A percentile compares a stretch with the other conserved stretches of the same genome.
phyloP scores from a whole-genome alignment of 2,329 filamentous ascomycete species.

The Colletotrichum navitas region DNA sequence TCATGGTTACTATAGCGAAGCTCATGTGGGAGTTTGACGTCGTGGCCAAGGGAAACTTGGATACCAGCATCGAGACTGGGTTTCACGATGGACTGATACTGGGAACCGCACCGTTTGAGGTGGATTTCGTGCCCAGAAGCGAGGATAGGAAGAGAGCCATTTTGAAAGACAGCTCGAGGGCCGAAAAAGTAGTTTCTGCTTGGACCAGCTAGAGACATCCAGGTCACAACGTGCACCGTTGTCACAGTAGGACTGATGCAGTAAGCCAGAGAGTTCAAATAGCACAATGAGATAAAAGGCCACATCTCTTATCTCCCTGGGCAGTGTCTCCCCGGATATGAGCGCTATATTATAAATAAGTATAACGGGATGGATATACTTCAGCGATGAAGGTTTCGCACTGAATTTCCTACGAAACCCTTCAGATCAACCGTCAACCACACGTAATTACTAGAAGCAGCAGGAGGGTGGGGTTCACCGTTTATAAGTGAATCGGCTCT shows the following conservation, averaged over 20 bases:
- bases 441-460: no score
- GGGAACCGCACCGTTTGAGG: conserved; percentile 43
- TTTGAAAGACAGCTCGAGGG: conserved; percentile 24
- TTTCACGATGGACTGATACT: conserved; percentile 44
- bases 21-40: conserved; percentile 63
- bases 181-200: conserved; percentile 5
- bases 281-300: no score
- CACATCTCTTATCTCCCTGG: no score
- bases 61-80: conserved; percentile 46
- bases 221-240: neutral
- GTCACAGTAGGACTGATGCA: no score
- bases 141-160: conserved; percentile 42
- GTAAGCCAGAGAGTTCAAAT: no score
- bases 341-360: no score
- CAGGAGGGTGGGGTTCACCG: no score
- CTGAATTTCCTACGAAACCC: no score
- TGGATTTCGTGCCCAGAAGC: conserved; percentile 43
- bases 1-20: conserved; percentile 56
- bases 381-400: no score
- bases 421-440: no score
- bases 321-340: no score
- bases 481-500: no score
- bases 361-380: rapidly evolving
- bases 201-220: neutral
- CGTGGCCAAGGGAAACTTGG: conserved; percentile 43